phyloP scores from a whole-genome alignment of 768 basidiomycete species.

The Pleurotus cornucopiae region DNA sequence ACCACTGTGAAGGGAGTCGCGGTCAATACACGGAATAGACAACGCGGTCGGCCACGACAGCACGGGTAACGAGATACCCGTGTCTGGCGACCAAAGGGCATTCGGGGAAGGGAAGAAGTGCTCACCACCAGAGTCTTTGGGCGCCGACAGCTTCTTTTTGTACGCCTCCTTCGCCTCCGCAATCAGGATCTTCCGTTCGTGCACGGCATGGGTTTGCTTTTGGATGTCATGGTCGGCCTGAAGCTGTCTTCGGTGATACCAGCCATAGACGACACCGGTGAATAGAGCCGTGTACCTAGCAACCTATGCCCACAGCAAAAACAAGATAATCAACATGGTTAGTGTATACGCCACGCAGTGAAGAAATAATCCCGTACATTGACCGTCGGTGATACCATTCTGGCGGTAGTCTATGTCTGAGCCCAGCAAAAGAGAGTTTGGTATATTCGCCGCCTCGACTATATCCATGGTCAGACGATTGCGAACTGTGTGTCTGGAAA shows the following conservation, averaged over 20 bases:
- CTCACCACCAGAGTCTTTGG: slow-evolving; percentile 55
- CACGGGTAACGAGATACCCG: too few relatives aligned
- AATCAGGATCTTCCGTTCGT: slow-evolving; percentile 73
- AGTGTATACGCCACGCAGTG: not conserved
- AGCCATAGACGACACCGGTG: slow-evolving; percentile 86
- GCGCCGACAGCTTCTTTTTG: slow-evolving; percentile 67
- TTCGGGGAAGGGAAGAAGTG: slow-evolving; percentile 14
- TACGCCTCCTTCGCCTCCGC: slow-evolving; percentile 88
- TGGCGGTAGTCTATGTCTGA: slow-evolving; percentile 8
- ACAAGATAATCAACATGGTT: not conserved
- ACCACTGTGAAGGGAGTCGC: slow-evolving; percentile 49
- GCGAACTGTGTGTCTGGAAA: not conserved
- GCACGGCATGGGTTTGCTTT: slow-evolving; percentile 68
- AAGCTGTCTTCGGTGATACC: slow-evolving; percentile 87
- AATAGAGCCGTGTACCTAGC: slow-evolving; percentile 90
- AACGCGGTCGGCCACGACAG: not conserved
- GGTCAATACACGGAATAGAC: slow-evolving; percentile 4
- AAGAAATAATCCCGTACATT: slow-evolving; percentile 49
- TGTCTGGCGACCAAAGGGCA: not conserved
- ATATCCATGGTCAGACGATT: not conserved
- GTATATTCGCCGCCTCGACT: slow-evolving; percentile 1
- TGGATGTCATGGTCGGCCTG: slow-evolving; percentile 77
- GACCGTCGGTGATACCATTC: slow-evolving; percentile 72
- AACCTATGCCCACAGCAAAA: slow-evolving; percentile 49
- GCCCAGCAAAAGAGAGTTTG: not conserved